Evolutionary conservation across 371 early-diverging fungal genomes (phyloP).

Genomic region (Rhizopus microsporus): DNA sequence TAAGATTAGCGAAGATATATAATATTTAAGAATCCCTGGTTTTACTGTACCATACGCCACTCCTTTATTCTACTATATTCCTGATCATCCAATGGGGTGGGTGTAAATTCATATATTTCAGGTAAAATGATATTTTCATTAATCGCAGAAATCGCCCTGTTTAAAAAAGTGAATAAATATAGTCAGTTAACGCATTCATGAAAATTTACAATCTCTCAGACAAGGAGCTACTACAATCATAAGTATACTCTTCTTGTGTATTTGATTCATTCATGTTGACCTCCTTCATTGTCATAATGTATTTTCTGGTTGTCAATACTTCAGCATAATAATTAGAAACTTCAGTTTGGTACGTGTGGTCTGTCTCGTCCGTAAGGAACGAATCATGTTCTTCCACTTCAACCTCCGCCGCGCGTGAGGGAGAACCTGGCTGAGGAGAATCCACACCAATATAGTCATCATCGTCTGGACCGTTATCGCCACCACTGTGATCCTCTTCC

Average conservation of each 20-base stretch:
- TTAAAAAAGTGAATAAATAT: slow-evolving; percentile 14
- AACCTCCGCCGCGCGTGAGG: slow-evolving; percentile 6
- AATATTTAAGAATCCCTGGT: no score
- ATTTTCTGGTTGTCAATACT: slow-evolving; percentile 14
- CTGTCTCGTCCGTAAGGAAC: slow-evolving; percentile 9
- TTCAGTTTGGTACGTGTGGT: slow-evolving; percentile 16
- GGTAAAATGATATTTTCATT: no score
- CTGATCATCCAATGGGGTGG: no score
- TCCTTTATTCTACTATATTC: no score
- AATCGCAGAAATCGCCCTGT: no score
- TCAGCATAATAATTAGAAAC: slow-evolving; percentile 14
- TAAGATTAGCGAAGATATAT: no score
- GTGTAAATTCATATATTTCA: no score
- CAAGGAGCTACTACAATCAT: slow-evolving; percentile 14
- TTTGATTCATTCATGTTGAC: slow-evolving; percentile 13
- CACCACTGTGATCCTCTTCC: no score
- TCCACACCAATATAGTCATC: slow-evolving; percentile 1
- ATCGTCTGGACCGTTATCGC: slow-evolving; percentile 5
- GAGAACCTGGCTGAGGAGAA: slow-evolving; percentile 7
- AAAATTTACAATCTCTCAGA: slow-evolving; percentile 20
- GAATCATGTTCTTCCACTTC: slow-evolving; percentile 12
- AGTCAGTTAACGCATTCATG: slow-evolving; percentile 7
- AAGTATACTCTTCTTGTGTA: slow-evolving; percentile 13
- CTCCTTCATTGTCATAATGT: slow-evolving; percentile 17
- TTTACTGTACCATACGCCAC: no score